Base-by-base conservation (phyloP, 2,329 filamentous ascomycete species). In the Alternaria rosae region DNA sequence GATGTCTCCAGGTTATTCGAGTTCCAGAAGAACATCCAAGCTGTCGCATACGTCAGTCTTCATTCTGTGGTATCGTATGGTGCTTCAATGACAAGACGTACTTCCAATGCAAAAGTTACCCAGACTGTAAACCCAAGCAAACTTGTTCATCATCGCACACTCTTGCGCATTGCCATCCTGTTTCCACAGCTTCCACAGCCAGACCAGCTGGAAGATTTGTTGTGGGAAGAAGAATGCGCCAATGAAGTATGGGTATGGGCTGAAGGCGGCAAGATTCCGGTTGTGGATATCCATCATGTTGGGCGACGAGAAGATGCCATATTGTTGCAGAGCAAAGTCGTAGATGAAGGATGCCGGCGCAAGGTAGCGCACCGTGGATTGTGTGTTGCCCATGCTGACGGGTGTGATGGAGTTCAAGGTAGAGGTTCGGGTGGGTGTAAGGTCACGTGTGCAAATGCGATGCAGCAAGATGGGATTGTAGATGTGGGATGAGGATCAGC, bases 21-120 rank as follows among this genome's bases (percentile, higher is more conserved):
- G 67, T 88, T 88, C 86, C 86, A 89, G 78, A 87, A 88, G 67
- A 88, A 82, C 86, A 88, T 87, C 86, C 86, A 87, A 4, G 82
- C 82, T 82, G 43, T 32, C 13, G 15, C 10, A 17, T 4, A 26
- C 32, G 38, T 57, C 25, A 59, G 45, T 48, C 25, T 52, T 15
- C 12, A n/a, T 50, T 9, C 20, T 30, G 28, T 10, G 20, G 0
- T 2, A 5, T 2, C 32, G 8, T 4, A 12, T 9, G 1, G 15
- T n/a, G 20, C 21, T 23, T 32, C 6, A 25, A 12, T 12, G 48
- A 32, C 15, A 43, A 53, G 21, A 80, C 83, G 66, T 74, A 83
- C 85, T 84, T 38, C 85, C 86, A 59, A 88, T 88, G 70, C 86
- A 88, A 2, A 87, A 58, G 69, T 88, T 88, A 0, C 86, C 87